phyloP scores from a whole-genome alignment of 2,329 filamentous ascomycete genomes.

The Escovopsis sp. region DNA sequence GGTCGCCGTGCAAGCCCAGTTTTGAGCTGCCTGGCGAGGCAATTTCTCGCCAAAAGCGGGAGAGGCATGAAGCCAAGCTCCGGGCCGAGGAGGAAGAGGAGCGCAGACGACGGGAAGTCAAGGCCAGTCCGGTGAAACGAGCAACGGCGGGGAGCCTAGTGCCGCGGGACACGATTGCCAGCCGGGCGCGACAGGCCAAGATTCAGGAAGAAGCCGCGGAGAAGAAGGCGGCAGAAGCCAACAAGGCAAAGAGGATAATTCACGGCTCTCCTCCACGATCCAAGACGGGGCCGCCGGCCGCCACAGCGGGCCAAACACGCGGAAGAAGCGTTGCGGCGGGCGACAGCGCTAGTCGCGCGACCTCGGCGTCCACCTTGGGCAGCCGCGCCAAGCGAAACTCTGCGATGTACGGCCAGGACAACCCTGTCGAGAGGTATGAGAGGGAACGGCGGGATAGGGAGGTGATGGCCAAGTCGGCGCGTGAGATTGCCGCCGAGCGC shows the following conservation, averaged over 20 bases:
- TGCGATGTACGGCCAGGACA: conserved; percentile 39
- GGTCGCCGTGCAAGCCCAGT: conserved; percentile 35
- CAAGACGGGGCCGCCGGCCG: conserved; percentile 1
- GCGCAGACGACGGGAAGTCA: conserved; percentile 46
- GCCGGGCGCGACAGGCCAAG: conserved; percentile 38
- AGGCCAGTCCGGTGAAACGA: conserved; percentile 40
- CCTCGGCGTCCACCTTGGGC: conserved; percentile 32
- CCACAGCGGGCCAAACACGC: conserved; percentile 9
- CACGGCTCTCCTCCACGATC: conserved; percentile 5
- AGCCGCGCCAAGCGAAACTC: conserved; percentile 30
- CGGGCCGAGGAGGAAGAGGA: conserved; percentile 46
- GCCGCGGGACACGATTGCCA: conserved; percentile 43
- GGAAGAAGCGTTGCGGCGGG: conserved; percentile 13
- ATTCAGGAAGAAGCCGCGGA: conserved; percentile 15
- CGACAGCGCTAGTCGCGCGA: conserved; percentile 20
- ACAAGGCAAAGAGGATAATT: conserved; percentile 14
- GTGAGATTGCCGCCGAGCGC: conserved; percentile 46
- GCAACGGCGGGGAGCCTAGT: conserved; percentile 25
- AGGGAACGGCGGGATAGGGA: conserved; percentile 41
- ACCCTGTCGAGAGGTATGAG: conserved; percentile 30
- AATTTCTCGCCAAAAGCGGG: conserved; percentile 39
- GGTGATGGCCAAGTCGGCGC: conserved; percentile 35
- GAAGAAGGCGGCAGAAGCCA: conserved; percentile 6
- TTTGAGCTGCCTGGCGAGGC: conserved; percentile 52
- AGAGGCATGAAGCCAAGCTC: conserved; percentile 40